Conservation (phyloP, 768 basidiomycete genomes). For the Amyloporia xantha region DNA sequence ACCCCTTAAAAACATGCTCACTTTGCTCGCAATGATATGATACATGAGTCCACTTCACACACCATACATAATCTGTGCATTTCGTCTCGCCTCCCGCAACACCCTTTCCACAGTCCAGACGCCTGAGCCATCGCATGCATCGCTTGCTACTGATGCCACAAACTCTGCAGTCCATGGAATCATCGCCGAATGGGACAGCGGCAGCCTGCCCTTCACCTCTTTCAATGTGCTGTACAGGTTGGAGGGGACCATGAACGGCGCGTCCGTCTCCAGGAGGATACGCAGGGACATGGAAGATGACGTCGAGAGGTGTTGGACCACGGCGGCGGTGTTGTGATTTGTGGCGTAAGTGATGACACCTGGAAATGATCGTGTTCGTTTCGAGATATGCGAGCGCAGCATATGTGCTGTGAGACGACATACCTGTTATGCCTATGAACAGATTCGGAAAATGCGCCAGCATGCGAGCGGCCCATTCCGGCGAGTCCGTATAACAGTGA, state of each 20-base stretch:
- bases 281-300: slow-evolving; percentile 19
- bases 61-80: slow-evolving; percentile 59
- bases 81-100: slow-evolving; percentile 55
- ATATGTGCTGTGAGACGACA: slow-evolving; percentile 1
- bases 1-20: too few species aligned
- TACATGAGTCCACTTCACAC: too few species aligned
- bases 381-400: not conserved
- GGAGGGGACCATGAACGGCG: slow-evolving; percentile 79
- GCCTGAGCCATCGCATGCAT: not conserved
- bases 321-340: slow-evolving; percentile 62
- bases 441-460: slow-evolving; percentile 76
- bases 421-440: slow-evolving; percentile 77
- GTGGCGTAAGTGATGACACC: slow-evolving; percentile 78
- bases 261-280: slow-evolving; percentile 75
- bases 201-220: slow-evolving; percentile 45
- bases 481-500: slow-evolving; percentile 84
- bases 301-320: slow-evolving; percentile 26
- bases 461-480: slow-evolving; percentile 63
- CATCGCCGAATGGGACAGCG: slow-evolving; percentile 74
- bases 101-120: slow-evolving; percentile 51
- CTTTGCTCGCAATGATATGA: too few species aligned
- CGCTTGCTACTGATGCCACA: slow-evolving; percentile 43
- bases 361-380: slow-evolving; percentile 16
- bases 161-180: slow-evolving; percentile 82
- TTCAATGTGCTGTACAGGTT: slow-evolving; percentile 56